phyloP scores from a whole-genome alignment of 1,284 basidiomycete genomes.

The Omphalotus olearius region DNA sequence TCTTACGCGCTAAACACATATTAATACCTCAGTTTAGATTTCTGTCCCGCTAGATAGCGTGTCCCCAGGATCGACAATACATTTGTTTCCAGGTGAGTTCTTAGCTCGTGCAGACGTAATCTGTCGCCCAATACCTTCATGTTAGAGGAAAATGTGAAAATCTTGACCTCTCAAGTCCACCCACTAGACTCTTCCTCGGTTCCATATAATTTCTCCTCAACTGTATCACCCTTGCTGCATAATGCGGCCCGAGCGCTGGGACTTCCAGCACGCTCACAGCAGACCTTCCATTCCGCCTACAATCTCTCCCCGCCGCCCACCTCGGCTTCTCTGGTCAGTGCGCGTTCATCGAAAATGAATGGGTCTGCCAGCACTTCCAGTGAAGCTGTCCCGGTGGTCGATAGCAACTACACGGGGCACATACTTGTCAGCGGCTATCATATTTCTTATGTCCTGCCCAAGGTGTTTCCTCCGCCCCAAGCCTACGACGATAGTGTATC shows the following conservation, averaged over 20 bases:
- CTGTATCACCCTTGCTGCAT: constrained; percentile 57
- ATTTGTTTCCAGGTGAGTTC: constrained; percentile 64
- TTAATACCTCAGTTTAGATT: constrained; percentile 39
- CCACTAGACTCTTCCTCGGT: constrained; percentile 64
- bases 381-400: constrained; percentile 39
- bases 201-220: constrained; percentile 70
- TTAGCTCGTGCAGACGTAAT: not conserved
- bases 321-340: constrained; percentile 31
- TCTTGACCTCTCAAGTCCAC: constrained; percentile 66
- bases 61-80: constrained; percentile 59
- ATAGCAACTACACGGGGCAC: constrained; percentile 65
- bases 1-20: not conserved
- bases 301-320: constrained; percentile 33
- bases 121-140: not conserved
- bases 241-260: constrained; percentile 66
- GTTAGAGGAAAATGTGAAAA: constrained; percentile 73
- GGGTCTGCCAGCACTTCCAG: constrained; percentile 20
- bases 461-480: constrained; percentile 51
- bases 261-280: constrained; percentile 53
- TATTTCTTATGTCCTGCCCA: constrained; percentile 74
- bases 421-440: constrained; percentile 73
- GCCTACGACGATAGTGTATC: constrained; percentile 26
- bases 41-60: constrained; percentile 61
- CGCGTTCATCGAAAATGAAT: constrained; percentile 18
- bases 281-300: constrained; percentile 56